Evolutionary conservation across 176 grass and related monocot species (phyloP).

Genomic region (Carex littledalei): DNA sequence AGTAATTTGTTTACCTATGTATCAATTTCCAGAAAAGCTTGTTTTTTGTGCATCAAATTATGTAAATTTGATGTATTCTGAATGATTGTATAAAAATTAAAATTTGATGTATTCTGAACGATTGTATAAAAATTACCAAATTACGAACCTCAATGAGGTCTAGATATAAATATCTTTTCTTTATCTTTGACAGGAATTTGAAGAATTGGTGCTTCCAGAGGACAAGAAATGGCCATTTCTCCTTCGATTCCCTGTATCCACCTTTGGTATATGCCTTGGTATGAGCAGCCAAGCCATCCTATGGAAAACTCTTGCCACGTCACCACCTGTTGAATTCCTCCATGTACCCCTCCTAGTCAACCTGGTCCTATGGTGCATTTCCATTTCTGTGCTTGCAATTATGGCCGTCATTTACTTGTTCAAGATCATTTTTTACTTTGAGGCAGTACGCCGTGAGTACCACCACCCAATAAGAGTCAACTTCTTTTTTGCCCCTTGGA

Average conservation of each 20-base stretch:
- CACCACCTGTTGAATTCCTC: conserved; percentile 66
- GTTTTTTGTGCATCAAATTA: background rate
- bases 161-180: background rate
- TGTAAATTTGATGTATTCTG: background rate
- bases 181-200: conserved; percentile 41
- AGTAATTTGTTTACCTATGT: background rate
- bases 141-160: background rate
- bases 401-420: conserved; percentile 47
- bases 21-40: background rate
- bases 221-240: conserved; percentile 96
- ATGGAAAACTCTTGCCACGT: conserved; percentile 73
- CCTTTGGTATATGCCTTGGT: conserved; percentile 84
- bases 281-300: conserved; percentile 89
- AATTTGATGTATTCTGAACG: background rate
- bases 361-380: conserved; percentile 76
- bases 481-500: conserved; percentile 99
- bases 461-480: conserved; percentile 88
- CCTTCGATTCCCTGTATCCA: conserved; percentile 79
- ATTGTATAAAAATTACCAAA: background rate
- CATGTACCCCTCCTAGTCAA: conserved; percentile 58
- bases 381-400: conserved; percentile 37
- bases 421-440: conserved; percentile 77
- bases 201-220: conserved; percentile 62
- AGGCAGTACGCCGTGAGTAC: conserved; percentile 80
- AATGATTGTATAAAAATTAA: background rate